Evolutionary conservation across 352 stramenopile genomes (phyloP).

Genomic region (Plasmopara halstedii): DNA sequence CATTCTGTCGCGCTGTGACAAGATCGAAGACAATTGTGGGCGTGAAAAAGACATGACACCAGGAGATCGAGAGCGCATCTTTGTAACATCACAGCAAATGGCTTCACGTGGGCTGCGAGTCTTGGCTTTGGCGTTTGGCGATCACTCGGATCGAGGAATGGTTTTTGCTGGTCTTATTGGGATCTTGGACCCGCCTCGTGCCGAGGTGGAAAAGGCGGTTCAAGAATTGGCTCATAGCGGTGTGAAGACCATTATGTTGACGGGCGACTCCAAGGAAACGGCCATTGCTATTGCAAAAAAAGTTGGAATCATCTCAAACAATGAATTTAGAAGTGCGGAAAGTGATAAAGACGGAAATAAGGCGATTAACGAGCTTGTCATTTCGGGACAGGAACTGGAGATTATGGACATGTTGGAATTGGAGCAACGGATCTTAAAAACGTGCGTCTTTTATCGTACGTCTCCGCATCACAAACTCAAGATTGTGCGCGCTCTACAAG

Average conservation of each 20-base stretch:
- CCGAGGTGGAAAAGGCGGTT: slow-evolving; percentile 59
- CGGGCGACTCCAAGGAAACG: slow-evolving; percentile 93
- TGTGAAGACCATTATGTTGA: slow-evolving; percentile 89
- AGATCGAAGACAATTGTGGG: slow-evolving; percentile 68
- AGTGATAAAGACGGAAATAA: slow-evolving; percentile 26
- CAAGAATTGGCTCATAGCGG: slow-evolving; percentile 42
- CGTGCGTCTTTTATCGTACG: slow-evolving; percentile 94
- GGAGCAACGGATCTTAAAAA: slow-evolving; percentile 79
- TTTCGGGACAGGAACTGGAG: slow-evolving; percentile 88
- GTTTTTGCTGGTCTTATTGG: slow-evolving; percentile 91
- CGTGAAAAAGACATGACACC: slow-evolving; percentile 56
- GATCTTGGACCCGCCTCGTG: slow-evolving; percentile 81
- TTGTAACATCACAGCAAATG: slow-evolving; percentile 57
- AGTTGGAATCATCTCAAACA: slow-evolving; percentile 85
- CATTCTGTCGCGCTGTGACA: slow-evolving; percentile 64
- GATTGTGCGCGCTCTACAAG: slow-evolving; percentile 91
- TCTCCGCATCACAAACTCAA: slow-evolving; percentile 93
- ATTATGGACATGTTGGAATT: slow-evolving; percentile 81
- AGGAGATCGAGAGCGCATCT: slow-evolving; percentile 55
- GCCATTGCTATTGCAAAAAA: slow-evolving; percentile 92
- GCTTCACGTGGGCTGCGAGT: slow-evolving; percentile 75
- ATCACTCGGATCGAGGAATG: slow-evolving; percentile 73
- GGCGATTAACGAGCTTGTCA: slow-evolving; percentile 37
- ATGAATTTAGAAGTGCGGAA: slow-evolving; percentile 25
- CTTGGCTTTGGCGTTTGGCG: slow-evolving; percentile 85